Base-by-base conservation (phyloP, 352 stramenopile genomes). In the Thalassiosira oceanica region DNA sequence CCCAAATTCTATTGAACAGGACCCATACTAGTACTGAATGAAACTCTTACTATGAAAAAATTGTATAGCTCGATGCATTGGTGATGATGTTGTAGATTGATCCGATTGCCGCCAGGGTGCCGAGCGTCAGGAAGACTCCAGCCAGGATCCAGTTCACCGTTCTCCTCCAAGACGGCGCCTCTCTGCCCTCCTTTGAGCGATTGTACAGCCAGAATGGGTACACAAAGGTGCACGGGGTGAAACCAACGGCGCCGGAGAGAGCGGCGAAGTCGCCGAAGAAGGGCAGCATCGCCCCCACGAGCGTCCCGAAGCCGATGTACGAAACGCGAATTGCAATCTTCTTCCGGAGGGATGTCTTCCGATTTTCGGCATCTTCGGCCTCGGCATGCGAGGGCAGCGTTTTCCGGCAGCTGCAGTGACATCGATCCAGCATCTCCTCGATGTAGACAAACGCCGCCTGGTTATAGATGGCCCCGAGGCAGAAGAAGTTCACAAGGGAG, bases 241-340 rank as follows among this genome's bases (percentile, higher is more conserved):
- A 55, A 55, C 46, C 46, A n/a, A 55, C 37, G 13, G 46, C 46
- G 10, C 46, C 46, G 20, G 6, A 13, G 13, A 55, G 15, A 11
- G 20, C 46, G 11, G 46, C 46, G 46, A 55, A 15, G 20, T 42
- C 18, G n/a, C 28, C 46, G 20, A 55, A 55, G 46, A 55, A 55
- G 11, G 46, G 46, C 11, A 55, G 23, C 8, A 24, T 11, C 10
- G 11, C 10, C 6, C 20, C 46, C 13, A 55, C n/a, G 20, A 55
- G 15, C 23, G 46, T 55, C 20, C 20, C 46, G 6, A 55, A n/a
- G 46, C 20, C 18, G 15, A 55, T 15, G 20, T 55, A 55, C 6
- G 11, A 11, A 36, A 55, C 15, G 20, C 46, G 18, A 24, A 49
- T 36, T 15, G 46, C 46, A 23, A 55, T n/a, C 23, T 55, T 55